Base-by-base conservation (phyloP, 768 basidiomycete species). In the Phaffia australis region DNA sequence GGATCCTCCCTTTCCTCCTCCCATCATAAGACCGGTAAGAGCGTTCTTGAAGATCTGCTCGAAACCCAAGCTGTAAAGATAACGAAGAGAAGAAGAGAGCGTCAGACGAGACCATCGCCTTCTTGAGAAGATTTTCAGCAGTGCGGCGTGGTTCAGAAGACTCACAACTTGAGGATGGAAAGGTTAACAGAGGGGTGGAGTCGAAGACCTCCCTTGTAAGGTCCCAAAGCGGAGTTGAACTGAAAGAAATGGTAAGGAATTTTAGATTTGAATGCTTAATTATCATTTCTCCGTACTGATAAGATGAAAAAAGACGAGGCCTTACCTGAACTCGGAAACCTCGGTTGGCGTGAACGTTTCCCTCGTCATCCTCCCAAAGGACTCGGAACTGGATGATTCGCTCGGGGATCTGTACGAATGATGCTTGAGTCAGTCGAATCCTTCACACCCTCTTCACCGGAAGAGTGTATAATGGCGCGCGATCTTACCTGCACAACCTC, bases 21-120 rank as follows among this genome's bases (percentile, higher is more conserved):
- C 86, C 85, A 87, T 87, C 77, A 78, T 82, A 63, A 87, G 78
- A 42, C 86, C 86, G 18, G 86, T 87, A 30, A 88, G 80, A 48
- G 86, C 86, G 77, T 88, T 87, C 78, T 87, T 87, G 82, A 87
- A 87, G 69, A 81, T 84, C 76, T 88, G 86, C 77, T 88, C 86
- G 77, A 87, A 86, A 55, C 86, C 86, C 70, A 88, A 82, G 83
- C 75, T 75, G 64, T 50, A 15, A n/a, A 35, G 32, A 2, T 27
- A 35, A 21, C 16, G 56, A 30, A 23, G 46, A 29, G n/a, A n/a
- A n/a, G n/a, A 27, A 56, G 19, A 63, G 30, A 46, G 27, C 7
- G 23, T 29, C 21, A 32, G 29, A 49, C 42, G 2, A 25, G 52
- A 25, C 30, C 25, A 42, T 19, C 23, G 27, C 16, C 9, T 52